phyloP scores from a whole-genome alignment of 2,329 filamentous ascomycete species.

The Amauroascus niger region DNA sequence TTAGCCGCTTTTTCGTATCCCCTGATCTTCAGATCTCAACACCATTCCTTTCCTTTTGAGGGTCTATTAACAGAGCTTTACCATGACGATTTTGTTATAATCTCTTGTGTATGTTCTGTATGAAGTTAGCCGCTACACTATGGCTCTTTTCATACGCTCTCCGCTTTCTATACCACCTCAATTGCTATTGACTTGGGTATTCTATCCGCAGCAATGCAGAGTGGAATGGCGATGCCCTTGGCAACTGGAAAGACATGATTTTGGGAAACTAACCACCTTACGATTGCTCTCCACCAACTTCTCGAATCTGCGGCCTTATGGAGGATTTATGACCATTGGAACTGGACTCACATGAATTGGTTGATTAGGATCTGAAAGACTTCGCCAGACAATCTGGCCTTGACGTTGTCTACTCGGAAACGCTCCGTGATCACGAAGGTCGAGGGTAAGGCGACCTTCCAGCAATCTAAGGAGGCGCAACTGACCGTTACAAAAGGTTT shows the following conservation, averaged over 20 bases:
- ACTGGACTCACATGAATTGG: constrained; percentile 62
- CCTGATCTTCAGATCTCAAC: constrained; percentile 7
- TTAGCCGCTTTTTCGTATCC: constrained; percentile 16
- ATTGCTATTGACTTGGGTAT: not conserved
- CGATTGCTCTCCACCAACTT: not conserved
- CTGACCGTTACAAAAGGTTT: constrained; percentile 46
- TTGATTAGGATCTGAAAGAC: constrained; percentile 96
- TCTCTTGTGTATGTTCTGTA: constrained; percentile 2
- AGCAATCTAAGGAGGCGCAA: not conserved
- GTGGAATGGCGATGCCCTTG: not conserved
- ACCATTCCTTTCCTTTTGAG: not conserved
- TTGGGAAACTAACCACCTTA: not conserved
- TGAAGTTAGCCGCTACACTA: not conserved
- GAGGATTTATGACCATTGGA: constrained; percentile 31
- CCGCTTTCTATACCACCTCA: not conserved
- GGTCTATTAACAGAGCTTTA: not conserved
- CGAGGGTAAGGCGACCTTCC: constrained; percentile 58
- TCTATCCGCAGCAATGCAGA: not conserved
- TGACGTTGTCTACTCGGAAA: constrained; percentile 97
- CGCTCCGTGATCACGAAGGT: constrained; percentile 79
- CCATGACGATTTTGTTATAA: not conserved
- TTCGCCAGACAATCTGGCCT: constrained; percentile 94
- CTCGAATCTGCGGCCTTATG: not conserved
- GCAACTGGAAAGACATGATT: not conserved
- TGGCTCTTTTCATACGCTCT: not conserved